phyloP scores from a whole-genome alignment of 2,329 filamentous ascomycete genomes.

The Cladosporium colombiae region DNA sequence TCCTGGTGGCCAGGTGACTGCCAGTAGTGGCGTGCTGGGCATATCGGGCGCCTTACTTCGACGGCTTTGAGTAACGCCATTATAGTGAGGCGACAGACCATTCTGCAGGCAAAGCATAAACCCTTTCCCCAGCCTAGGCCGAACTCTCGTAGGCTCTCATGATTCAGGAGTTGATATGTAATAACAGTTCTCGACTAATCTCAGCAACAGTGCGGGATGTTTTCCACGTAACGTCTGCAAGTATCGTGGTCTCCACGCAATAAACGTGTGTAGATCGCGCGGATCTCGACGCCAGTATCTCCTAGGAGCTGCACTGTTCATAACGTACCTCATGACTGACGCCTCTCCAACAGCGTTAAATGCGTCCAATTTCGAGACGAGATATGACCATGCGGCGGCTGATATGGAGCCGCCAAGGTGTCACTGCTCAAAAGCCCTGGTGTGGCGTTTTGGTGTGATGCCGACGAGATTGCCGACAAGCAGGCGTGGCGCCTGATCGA shows the following conservation, averaged over 20 bases:
- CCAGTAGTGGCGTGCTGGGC: background rate
- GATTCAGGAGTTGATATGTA: background rate
- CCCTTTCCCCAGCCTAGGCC: background rate
- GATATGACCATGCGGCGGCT: background rate
- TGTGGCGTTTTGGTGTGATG: background rate
- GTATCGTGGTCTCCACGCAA: background rate
- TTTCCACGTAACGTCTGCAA: background rate
- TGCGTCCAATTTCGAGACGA: background rate
- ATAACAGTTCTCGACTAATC: background rate
- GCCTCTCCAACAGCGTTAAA: background rate
- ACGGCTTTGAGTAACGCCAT: background rate
- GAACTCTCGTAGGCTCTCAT: background rate
- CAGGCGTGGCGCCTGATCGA: background rate
- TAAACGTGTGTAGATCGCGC: background rate
- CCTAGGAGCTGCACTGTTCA: background rate
- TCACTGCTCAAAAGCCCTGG: background rate
- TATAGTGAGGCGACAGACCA: background rate
- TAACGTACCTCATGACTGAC: background rate
- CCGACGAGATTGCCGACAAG: conserved; percentile 1
- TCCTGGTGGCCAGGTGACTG: background rate
- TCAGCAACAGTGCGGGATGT: background rate
- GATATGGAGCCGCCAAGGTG: background rate
- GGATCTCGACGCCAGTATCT: background rate
- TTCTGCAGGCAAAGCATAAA: background rate
- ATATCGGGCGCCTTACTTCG: background rate